These are phyloP conservation scores for Xylariales sp. DNA, from an alignment of 2,329 filamentous ascomycete genomes.

Conservation along the genomic window DNA sequence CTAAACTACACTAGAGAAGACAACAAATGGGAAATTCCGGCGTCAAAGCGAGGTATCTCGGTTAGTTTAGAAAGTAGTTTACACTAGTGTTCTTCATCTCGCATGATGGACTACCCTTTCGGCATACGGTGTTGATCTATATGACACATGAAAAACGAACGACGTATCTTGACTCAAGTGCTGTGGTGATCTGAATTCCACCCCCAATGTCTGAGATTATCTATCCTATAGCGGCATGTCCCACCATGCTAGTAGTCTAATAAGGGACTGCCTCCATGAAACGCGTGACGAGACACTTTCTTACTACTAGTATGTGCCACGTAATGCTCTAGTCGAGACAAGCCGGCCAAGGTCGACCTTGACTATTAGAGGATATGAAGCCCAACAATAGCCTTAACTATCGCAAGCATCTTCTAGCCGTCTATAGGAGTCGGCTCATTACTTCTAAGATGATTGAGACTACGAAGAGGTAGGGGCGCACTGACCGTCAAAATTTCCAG, in stretches of 20 bases:
- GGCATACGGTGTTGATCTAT: background rate
- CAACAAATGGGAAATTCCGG: constrained; percentile 4
- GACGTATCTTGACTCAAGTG: background rate
- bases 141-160: constrained; percentile 2
- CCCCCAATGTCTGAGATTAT: constrained; percentile 2
- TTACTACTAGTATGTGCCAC: background rate
- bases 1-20: background rate
- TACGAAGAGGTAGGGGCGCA: too few species aligned
- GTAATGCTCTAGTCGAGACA: background rate
- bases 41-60: background rate
- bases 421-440: background rate
- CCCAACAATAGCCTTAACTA: constrained; percentile 2
- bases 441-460: background rate
- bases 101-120: background rate
- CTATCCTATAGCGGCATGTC: background rate
- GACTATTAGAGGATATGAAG: background rate
- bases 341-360: background rate
- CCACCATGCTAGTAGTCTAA: background rate
- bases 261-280: background rate
- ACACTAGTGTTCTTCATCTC: background rate
- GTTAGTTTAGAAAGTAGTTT: background rate
- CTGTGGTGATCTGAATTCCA: constrained; percentile 10
- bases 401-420: constrained; percentile 2
- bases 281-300: background rate
- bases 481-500: constrained; percentile 1